Conservation (phyloP, 2,329 filamentous ascomycete species). For the Xylaria sp. region DNA sequence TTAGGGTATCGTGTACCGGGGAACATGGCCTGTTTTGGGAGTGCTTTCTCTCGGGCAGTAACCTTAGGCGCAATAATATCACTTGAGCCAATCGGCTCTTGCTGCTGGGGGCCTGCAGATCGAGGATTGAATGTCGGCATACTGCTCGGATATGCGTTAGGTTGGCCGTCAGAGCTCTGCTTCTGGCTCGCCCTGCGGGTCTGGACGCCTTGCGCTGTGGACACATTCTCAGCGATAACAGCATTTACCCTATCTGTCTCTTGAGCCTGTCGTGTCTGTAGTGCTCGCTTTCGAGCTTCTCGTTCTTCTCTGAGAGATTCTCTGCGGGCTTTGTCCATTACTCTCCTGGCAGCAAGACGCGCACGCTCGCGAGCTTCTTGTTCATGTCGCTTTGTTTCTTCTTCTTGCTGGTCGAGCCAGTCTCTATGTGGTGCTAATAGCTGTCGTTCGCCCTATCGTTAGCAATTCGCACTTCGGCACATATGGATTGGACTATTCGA, state of each 20-base stretch:
- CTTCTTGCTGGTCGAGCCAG: constrained; percentile 12
- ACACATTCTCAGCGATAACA: not conserved
- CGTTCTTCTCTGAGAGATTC: not conserved
- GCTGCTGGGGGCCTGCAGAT: not conserved
- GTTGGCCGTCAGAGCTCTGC: not conserved
- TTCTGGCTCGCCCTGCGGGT: not conserved
- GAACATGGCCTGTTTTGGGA: not conserved
- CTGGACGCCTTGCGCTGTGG: not conserved
- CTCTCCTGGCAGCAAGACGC: not conserved
- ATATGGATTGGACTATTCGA: not conserved
- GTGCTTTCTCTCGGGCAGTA: not conserved
- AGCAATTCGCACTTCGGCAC: not conserved
- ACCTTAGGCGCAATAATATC: not conserved
- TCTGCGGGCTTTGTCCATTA: not conserved
- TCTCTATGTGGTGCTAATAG: not conserved
- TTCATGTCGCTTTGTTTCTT: not conserved
- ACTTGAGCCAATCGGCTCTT: not conserved
- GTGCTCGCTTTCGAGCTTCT: not conserved
- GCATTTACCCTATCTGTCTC: not conserved
- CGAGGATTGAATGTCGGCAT: not conserved
- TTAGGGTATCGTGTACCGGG: not conserved
- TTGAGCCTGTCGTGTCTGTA: not conserved
- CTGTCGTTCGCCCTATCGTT: constrained; percentile 2
- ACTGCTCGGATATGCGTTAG: not conserved
- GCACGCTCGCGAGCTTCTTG: not conserved